Evolutionary conservation across 2,329 filamentous ascomycete genomes (phyloP), one percentile per base, ranked within the genome.

Genomic region (Purpureocillium takamizusanense): DNA sequence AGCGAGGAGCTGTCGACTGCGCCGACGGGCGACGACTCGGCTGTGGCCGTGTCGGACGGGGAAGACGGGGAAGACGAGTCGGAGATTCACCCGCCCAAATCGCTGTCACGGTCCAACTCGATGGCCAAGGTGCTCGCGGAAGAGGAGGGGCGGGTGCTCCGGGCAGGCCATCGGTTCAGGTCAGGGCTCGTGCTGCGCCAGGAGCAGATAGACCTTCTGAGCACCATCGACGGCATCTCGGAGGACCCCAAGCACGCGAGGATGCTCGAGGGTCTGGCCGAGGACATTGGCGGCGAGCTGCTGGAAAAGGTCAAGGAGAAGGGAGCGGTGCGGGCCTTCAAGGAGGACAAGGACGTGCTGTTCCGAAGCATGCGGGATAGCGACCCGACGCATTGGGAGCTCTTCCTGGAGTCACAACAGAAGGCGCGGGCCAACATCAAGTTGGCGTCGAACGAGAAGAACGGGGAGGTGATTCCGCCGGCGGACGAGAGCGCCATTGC

Each of bases 331-430:
- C 64, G 66, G 39, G 72, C 77, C 0, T 79, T 86, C 46, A 69
- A 75, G 49, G 74, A 80, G 51, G 59, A 79, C 45, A 66, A 62
- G 41, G 68, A 72, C 13, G 53, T 70, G 37, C 63, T 79, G 15
- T 54, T 71, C 31, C 60, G 63, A 42, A 51, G 58, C 36, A 52
- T 81, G 46, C 66, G 75, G 14, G 75, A 74, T 5, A 70, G 72
- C 21, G 84, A 87, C 46, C 77, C 79, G 0, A 74, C 78, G 44
- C 71, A 83, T 55, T 76, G 84, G 72, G 70, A 73, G 36, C 61
- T 62, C 7, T 76, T 88, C 51, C 69, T 73, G 17, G 76, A 82
- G 57, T 66, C 70, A 29, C 77, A 80, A 59, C 63, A 74, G 50
- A 77, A 77, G 58, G 72, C 74, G 6, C 62, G 67, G 40, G 71